Evolutionary conservation across 352 stramenopile species (phyloP).

Genomic region (Globisporangium apiculatum): DNA sequence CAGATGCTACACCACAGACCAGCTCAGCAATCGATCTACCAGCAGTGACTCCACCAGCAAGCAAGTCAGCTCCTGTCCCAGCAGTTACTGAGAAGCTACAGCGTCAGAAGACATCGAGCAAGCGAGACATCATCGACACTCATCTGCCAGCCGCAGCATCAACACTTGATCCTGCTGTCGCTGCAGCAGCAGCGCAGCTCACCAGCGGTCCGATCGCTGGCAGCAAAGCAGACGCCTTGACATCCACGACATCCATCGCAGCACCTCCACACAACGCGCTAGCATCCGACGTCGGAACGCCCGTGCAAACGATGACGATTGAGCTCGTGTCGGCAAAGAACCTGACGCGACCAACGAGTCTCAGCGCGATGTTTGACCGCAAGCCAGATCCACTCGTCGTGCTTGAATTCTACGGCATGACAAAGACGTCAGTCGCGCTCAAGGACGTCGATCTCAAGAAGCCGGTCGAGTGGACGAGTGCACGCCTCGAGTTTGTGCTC

Average conservation of each 20-base stretch:
- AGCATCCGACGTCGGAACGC: too few species aligned
- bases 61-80: background rate
- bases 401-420: conserved; percentile 21
- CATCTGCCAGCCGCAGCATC: background rate
- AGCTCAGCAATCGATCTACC: background rate
- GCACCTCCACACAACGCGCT: background rate
- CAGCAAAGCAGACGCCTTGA: background rate
- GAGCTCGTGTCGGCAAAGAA: conserved; percentile 23
- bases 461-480: conserved; percentile 17
- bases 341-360: conserved; percentile 21
- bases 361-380: conserved; percentile 29
- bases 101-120: background rate
- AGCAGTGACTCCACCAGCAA: background rate
- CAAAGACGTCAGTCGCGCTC: conserved; percentile 13
- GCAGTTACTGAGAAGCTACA: background rate
- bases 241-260: background rate
- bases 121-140: background rate
- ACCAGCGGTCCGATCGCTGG: too few species aligned
- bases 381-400: conserved; percentile 31
- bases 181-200: too few species aligned
- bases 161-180: background rate
- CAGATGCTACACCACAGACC: background rate
- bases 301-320: conserved; percentile 16
- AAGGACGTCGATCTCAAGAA: conserved; percentile 39
- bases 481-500: conserved; percentile 20